These are phyloP conservation scores for Backusella circina DNA, from an alignment of 192 early-diverging fungal species.

Conservation along the genomic window DNA sequence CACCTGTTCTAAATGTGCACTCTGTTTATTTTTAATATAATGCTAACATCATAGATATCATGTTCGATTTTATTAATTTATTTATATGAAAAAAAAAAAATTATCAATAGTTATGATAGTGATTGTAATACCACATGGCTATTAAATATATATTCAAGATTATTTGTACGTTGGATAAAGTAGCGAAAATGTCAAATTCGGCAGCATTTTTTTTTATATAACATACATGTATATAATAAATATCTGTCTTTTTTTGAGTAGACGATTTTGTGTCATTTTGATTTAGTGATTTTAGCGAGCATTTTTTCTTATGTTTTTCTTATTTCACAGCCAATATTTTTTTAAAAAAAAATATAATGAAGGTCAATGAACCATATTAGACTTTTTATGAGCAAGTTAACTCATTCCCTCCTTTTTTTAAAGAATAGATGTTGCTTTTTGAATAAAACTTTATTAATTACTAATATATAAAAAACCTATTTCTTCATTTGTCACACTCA, in stretches of 20 bases:
- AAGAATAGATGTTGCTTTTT: no score
- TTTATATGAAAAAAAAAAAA: background rate
- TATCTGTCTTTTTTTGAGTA: background rate
- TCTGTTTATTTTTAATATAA: background rate
- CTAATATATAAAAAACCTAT: no score
- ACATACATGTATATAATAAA: background rate
- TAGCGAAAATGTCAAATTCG: background rate
- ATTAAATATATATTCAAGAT: background rate
- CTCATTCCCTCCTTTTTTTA: no score
- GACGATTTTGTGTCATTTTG: background rate
- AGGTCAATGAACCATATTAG: no score
- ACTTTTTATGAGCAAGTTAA: no score
- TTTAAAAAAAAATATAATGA: background rate
- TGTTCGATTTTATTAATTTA: background rate
- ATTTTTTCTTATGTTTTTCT: background rate
- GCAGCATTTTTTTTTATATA: no score
- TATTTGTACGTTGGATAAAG: background rate
- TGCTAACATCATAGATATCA: background rate
- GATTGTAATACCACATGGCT: background rate
- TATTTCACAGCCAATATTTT: background rate
- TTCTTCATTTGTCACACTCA: no score
- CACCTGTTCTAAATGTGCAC: background rate
- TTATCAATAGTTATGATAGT: background rate
- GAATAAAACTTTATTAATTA: no score
- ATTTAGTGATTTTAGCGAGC: background rate